These are phyloP conservation scores for Pelagomonas calceolata DNA, from an alignment of 108 stramenopile species.

Conservation along the genomic window DNA sequence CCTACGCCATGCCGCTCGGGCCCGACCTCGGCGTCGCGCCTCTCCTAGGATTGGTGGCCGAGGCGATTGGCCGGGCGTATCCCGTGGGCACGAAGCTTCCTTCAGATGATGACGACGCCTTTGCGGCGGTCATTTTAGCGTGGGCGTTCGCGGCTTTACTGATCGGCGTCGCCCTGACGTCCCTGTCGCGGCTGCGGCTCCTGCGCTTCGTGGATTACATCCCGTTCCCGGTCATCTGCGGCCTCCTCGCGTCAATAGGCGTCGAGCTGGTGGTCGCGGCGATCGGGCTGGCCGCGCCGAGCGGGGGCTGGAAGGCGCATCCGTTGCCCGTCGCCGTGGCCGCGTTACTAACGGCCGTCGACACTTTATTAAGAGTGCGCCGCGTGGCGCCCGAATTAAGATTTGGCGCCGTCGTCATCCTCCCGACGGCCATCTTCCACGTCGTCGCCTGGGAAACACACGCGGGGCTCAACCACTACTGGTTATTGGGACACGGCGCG, in stretches of 20 bases:
- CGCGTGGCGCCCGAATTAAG: not conserved
- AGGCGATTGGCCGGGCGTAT: too few relatives aligned
- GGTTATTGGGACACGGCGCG: not conserved
- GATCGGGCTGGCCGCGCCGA: not conserved
- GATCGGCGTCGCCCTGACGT: not conserved
- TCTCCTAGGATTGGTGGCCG: too few relatives aligned
- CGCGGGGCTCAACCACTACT: not conserved
- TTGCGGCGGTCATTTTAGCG: too few relatives aligned
- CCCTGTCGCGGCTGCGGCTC: not conserved
- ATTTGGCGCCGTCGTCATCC: not conserved
- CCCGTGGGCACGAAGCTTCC: too few relatives aligned
- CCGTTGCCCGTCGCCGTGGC: not conserved
- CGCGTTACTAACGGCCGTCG: not conserved
- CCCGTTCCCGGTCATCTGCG: not conserved
- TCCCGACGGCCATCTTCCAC: not conserved
- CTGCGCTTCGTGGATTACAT: not conserved
- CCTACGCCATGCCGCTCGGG: too few relatives aligned
- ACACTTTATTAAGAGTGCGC: not conserved
- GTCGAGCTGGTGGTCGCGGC: not conserved
- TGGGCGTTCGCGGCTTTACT: too few relatives aligned
- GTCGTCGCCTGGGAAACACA: too few relatives aligned
- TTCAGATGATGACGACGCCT: too few relatives aligned
- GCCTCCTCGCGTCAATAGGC: not conserved
- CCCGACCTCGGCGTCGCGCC: too few relatives aligned
- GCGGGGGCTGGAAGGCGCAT: not conserved